Percentiles rank a stretch among this genome's conserved stretches.
Evolutionary conservation across 1,284 basidiomycete genomes (phyloP).

Genomic region (Cystobasidium sp.): DNA sequence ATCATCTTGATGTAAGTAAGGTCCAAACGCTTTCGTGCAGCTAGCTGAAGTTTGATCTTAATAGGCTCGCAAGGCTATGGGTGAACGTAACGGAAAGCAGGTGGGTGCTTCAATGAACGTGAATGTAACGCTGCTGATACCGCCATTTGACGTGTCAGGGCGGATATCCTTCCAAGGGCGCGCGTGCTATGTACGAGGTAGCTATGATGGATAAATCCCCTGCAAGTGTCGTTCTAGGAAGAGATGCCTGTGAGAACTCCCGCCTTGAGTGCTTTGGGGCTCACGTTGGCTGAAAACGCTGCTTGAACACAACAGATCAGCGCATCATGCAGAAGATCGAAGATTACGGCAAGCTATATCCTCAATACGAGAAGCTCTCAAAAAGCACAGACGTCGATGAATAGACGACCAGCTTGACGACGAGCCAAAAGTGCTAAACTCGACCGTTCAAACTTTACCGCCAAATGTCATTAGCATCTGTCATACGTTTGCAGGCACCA

Average conservation of each 20-base stretch:
- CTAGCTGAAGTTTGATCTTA: not conserved
- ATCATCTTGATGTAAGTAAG: constrained; percentile 44
- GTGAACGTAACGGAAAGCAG: constrained; percentile 45
- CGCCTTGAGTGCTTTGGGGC: not conserved
- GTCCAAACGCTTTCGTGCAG: too few relatives aligned
- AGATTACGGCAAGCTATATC: constrained; percentile 27
- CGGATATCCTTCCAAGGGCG: constrained; percentile 46
- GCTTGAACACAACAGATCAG: constrained; percentile 2
- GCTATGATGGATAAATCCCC: constrained; percentile 45
- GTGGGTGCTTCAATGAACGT: not conserved
- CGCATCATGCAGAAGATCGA: constrained; percentile 46
- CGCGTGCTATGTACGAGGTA: constrained; percentile 44
- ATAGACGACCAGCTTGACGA: not conserved
- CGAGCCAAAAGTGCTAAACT: too few relatives aligned
- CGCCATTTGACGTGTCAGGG: not conserved
- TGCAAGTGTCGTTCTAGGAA: constrained; percentile 44
- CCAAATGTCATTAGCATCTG: too few relatives aligned
- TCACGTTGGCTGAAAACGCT: not conserved
- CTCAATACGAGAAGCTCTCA: constrained; percentile 30
- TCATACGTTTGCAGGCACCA: too few relatives aligned
- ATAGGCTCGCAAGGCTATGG: constrained; percentile 24
- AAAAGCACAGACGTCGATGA: constrained; percentile 38
- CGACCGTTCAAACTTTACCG: too few relatives aligned
- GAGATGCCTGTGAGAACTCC: constrained; percentile 41
- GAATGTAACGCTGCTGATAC: not conserved